These are phyloP conservation scores for Acer saccharum DNA, from an alignment of 345 rosid genomes.

Conservation along the genomic window DNA sequence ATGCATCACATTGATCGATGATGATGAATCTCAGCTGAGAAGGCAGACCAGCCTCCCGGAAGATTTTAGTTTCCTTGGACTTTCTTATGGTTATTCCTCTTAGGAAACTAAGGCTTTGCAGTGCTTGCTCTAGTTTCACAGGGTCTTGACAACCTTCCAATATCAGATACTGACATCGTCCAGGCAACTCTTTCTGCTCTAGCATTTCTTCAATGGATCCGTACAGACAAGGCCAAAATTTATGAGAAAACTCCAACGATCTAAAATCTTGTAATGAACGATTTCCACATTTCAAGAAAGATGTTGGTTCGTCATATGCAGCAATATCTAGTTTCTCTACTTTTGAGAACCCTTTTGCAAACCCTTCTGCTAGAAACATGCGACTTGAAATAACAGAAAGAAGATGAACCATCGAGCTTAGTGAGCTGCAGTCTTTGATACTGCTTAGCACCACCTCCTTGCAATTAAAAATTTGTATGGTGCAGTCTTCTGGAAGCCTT, in stretches of 20 bases:
- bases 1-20: background rate
- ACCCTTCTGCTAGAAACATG: background rate
- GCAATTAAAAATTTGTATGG: background rate
- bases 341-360: background rate
- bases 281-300: background rate
- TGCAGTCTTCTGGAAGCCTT: conserved; percentile 3
- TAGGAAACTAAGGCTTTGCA: conserved; percentile 10
- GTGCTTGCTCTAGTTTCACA: background rate
- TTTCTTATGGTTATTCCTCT: background rate
- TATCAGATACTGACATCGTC: background rate
- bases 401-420: background rate
- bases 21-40: background rate
- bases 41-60: conserved; percentile 8
- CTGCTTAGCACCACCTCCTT: conserved; percentile 10
- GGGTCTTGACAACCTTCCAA: background rate
- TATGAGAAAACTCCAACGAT: too few relatives aligned
- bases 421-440: background rate
- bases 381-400: background rate
- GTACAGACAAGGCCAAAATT: too few relatives aligned
- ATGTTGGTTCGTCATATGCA: background rate
- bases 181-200: background rate
- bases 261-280: too few relatives aligned
- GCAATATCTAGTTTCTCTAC: conserved; percentile 2
- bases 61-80: background rate
- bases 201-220: background rate